These are phyloP conservation scores for Zasmidium cellare DNA, from an alignment of 2,329 filamentous ascomycete species.

Conservation along the genomic window DNA sequence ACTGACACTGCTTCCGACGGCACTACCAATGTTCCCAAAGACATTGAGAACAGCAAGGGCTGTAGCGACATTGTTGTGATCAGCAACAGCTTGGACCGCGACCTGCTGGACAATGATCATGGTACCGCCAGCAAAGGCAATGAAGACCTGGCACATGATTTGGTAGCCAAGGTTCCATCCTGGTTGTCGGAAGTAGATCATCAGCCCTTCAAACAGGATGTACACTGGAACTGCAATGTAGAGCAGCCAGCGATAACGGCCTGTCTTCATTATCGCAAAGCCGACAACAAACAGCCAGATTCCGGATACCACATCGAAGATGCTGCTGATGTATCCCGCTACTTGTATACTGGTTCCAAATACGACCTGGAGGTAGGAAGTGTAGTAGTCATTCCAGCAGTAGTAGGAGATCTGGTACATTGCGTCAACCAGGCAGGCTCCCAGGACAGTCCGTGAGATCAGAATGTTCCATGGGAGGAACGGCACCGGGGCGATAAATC, in stretches of 20 bases:
- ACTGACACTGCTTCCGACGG: conserved; percentile 36
- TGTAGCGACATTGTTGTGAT: conserved; percentile 36
- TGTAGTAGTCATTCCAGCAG: conserved; percentile 43
- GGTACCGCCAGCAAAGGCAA: conserved; percentile 33
- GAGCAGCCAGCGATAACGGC: conserved; percentile 36
- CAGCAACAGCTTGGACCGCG: conserved; percentile 35
- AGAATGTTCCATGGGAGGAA: conserved; percentile 51
- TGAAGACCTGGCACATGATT: conserved; percentile 43
- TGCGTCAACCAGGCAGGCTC: conserved; percentile 53
- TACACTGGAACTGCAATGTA: conserved; percentile 35
- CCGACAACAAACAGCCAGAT: conserved; percentile 31
- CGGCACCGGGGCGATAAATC: conserved; percentile 38
- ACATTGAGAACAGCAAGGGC: conserved; percentile 37
- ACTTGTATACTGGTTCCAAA: conserved; percentile 31
- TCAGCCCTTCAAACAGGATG: conserved; percentile 21
- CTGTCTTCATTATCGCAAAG: conserved; percentile 32
- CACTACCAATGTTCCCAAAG: conserved; percentile 35
- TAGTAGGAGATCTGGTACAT: conserved; percentile 33
- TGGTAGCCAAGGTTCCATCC: conserved; percentile 35
- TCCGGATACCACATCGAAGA: conserved; percentile 38
- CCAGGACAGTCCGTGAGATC: conserved; percentile 51
- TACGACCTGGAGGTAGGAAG: conserved; percentile 43
- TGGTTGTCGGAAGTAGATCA: conserved; percentile 40
- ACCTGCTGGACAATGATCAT: conserved; percentile 36
- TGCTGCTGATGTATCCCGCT: conserved; percentile 40